phyloP scores from a whole-genome alignment of 2,329 filamentous ascomycete species.

The Alternaria sp. region DNA sequence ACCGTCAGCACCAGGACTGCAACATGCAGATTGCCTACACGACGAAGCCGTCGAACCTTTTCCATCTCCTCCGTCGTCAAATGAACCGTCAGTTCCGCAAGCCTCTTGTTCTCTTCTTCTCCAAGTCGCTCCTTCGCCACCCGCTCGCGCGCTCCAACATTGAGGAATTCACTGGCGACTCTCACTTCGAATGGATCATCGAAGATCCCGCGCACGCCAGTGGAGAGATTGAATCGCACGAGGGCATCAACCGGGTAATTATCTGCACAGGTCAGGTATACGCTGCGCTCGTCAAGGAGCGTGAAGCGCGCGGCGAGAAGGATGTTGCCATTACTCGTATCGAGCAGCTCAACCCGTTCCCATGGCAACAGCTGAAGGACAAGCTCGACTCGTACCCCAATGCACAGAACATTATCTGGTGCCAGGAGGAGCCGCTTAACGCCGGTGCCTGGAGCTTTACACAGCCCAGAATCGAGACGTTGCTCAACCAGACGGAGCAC shows the following conservation, averaged over 20 bases:
- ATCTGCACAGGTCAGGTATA: slow-evolving; percentile 96
- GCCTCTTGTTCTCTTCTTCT: slow-evolving; percentile 97
- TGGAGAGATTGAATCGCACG: slow-evolving; percentile 75
- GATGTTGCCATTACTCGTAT: slow-evolving; percentile 94
- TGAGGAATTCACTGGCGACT: slow-evolving; percentile 89
- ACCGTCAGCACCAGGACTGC: slow-evolving; percentile 98
- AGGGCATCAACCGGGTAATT: slow-evolving; percentile 92
- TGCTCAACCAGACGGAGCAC: slow-evolving; percentile 90
- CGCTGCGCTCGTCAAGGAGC: slow-evolving; percentile 87
- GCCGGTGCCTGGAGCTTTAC: slow-evolving; percentile 96
- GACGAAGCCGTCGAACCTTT: slow-evolving; percentile 94
- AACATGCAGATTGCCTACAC: slow-evolving; percentile 99
- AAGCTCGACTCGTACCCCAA: slow-evolving; percentile 98
- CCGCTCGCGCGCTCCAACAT: slow-evolving; percentile 88
- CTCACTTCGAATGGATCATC: slow-evolving; percentile 97
- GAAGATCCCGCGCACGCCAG: slow-evolving; percentile 84
- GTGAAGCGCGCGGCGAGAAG: slow-evolving; percentile 83
- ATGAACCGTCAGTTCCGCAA: slow-evolving; percentile 99
- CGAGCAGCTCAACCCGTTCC: slow-evolving; percentile 98
- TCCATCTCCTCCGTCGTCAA: slow-evolving; percentile 95
- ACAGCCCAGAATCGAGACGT: slow-evolving; percentile 96
- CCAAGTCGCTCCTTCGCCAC: slow-evolving; percentile 93
- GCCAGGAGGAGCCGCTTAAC: slow-evolving; percentile 96
- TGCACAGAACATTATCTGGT: slow-evolving; percentile 96
- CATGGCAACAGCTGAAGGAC: slow-evolving; percentile 94